A percentile compares a stretch with the other conserved stretches of the same genome.
Conservation (phyloP, 139 green algal species). For the Tetradesmus lagerheimii region DNA sequence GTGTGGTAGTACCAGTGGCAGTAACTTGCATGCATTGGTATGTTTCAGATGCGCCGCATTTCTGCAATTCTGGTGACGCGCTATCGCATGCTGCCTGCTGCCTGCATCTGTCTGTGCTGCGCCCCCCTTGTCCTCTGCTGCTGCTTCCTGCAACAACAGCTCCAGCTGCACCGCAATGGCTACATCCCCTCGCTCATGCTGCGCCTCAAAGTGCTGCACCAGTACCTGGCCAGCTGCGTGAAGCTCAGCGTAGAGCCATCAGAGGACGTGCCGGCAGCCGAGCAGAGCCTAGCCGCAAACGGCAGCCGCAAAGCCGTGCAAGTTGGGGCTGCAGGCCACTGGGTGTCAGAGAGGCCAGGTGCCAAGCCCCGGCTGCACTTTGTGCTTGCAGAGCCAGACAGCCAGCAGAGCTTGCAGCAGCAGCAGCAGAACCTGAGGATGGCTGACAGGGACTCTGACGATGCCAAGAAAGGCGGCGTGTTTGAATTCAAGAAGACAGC, state of each 20-base stretch:
- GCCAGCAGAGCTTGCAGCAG: background rate
- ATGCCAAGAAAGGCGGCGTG: background rate
- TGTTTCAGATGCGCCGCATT: too few species aligned
- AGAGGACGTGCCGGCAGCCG: background rate
- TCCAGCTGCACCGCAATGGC: slow-evolving; percentile 53
- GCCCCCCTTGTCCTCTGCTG: background rate
- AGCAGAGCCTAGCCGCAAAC: too few species aligned
- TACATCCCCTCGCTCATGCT: slow-evolving; percentile 59
- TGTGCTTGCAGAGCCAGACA: background rate
- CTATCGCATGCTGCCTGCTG: background rate
- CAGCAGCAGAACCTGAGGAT: slow-evolving; percentile 19
- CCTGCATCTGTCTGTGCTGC: too few species aligned
- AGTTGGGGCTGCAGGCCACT: background rate
- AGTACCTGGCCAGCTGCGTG: slow-evolving; percentile 51
- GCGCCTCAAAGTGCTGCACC: slow-evolving; percentile 62
- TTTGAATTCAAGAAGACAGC: background rate
- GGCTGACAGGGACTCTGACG: background rate
- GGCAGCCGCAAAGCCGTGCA: background rate
- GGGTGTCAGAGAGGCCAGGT: background rate
- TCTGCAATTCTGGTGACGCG: background rate
- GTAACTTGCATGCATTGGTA: too few species aligned
- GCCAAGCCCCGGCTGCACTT: slow-evolving; percentile 7
- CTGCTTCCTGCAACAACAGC: background rate
- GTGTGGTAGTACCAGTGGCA: too few species aligned
- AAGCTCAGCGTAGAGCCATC: background rate